phyloP scores from a whole-genome alignment of 352 stramenopile species.

The Phytophthora quininea region DNA sequence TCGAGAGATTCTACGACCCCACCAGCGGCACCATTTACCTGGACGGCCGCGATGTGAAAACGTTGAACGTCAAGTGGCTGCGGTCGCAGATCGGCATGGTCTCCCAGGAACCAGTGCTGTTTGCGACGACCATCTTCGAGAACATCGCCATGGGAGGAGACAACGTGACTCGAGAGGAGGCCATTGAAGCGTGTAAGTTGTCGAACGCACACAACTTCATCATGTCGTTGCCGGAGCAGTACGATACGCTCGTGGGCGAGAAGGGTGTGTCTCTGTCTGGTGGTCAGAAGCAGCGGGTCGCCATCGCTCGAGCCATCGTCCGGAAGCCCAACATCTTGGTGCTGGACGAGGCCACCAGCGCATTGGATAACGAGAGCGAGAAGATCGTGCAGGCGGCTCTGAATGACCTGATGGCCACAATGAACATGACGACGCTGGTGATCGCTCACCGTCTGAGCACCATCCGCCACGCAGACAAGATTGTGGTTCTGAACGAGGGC shows the following conservation, averaged over 20 bases:
- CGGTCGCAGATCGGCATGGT: conserved; percentile 67
- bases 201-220: conserved; percentile 93
- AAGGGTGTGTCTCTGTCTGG: conserved; percentile 49
- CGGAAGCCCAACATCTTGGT: conserved; percentile 53
- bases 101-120: conserved; percentile 84
- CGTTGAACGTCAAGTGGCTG: conserved; percentile 71
- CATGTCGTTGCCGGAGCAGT: conserved; percentile 84
- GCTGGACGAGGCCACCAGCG: conserved; percentile 53
- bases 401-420: conserved; percentile 34
- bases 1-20: conserved; percentile 88
- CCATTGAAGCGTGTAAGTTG: conserved; percentile 79
- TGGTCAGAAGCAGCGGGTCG: conserved; percentile 53
- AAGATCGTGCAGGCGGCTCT: conserved; percentile 35
- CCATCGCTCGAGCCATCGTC: conserved; percentile 46
- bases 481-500: conserved; percentile 37
- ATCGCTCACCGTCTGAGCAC: conserved; percentile 58
- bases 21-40: conserved; percentile 66
- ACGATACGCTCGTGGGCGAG: conserved; percentile 83
- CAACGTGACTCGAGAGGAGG: conserved; percentile 58
- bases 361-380: conserved; percentile 42
- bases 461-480: conserved; percentile 49
- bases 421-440: conserved; percentile 59
- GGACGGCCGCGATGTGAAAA: conserved; percentile 69
- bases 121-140: conserved; percentile 83
- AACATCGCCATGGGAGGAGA: conserved; percentile 87